Base-by-base conservation (phyloP, 768 basidiomycete species). In the Calocera viscosa region DNA sequence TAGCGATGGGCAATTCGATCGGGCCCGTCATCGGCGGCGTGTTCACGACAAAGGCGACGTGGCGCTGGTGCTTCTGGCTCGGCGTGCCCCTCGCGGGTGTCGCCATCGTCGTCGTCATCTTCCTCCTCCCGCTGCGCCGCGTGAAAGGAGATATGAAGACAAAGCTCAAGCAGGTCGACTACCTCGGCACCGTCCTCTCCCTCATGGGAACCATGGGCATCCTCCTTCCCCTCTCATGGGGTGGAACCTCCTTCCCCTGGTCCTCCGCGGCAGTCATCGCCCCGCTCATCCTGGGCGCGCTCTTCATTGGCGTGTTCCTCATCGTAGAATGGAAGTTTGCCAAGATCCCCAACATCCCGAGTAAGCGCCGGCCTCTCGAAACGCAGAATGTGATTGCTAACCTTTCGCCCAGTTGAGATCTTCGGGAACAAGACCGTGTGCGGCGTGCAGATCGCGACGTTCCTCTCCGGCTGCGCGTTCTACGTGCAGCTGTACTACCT, bases 31-130 rank as follows among this genome's bases (percentile, higher is more conserved):
- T 89, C 2, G 88, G 88, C 3, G 88, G 89, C 65, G 80, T 81
- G 0, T 74, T 90, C 40, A 79, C 85, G 1, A 78, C 88, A 72
- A 84, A 82, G 65, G 83, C 80, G 2, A 80, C 80, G 64, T 88
- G 87, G 87, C 77, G 82, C 68, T 89, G 88, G 87, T 88, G 86
- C 72, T 88, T 88, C 74, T 89, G 87, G 84, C 79, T 89, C 60
- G 86, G 82, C 26, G 77, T 89, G 0, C 88, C 88, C 0, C 71
- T 86, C 1, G 83, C 86, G 0, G 74, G 82, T 14, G 71, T 76
- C 40, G 81, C 85, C 0, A 81, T 86, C 26, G 74, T 79, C 22
- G 81, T 86, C 17, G 83, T 89, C 2, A 70, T 82, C 19, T 82
- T 87, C 68, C 75, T 87, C 11, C 78, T 91, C 0, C 89, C 89